Evolutionary conservation across 768 basidiomycete species (phyloP).

Genomic region (Rhizopogon vesiculosus): DNA sequence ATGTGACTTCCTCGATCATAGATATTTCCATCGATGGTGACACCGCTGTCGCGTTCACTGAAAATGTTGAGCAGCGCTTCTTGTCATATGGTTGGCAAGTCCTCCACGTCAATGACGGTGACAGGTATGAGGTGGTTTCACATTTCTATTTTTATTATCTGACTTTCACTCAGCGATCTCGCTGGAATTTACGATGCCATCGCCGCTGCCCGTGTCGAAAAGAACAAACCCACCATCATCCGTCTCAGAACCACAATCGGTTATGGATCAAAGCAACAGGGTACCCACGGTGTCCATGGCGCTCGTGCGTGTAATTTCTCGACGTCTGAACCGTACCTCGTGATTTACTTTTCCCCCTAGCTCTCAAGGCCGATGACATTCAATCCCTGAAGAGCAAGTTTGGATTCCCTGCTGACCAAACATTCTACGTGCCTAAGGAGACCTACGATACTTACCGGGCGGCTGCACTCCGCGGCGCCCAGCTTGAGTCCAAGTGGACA

Average conservation of each 20-base stretch:
- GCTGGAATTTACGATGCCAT: slow-evolving; percentile 75
- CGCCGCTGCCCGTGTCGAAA: slow-evolving; percentile 68
- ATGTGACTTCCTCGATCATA: slow-evolving; percentile 22
- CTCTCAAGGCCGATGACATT: slow-evolving; percentile 92
- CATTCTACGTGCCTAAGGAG: slow-evolving; percentile 73
- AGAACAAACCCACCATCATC: slow-evolving; percentile 83
- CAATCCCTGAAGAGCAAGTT: slow-evolving; percentile 77
- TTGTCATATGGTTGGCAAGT: slow-evolving; percentile 93
- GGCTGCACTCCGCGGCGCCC: slow-evolving; percentile 67
- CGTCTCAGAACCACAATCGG: slow-evolving; percentile 88
- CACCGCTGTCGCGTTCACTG: slow-evolving; percentile 90
- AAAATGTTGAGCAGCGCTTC: slow-evolving; percentile 87
- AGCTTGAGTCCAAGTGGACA: slow-evolving; percentile 73
- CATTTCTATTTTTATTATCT: slow-evolving; percentile 1
- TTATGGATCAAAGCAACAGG: slow-evolving; percentile 88
- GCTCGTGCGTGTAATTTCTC: slow-evolving; percentile 57
- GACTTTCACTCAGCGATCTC: slow-evolving; percentile 54
- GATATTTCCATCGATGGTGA: slow-evolving; percentile 97
- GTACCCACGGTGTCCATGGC: slow-evolving; percentile 93
- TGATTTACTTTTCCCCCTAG: slow-evolving; percentile 32
- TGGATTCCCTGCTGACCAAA: slow-evolving; percentile 72
- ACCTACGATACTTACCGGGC: slow-evolving; percentile 65
- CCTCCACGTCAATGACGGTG: slow-evolving; percentile 76
- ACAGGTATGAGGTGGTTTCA: slow-evolving; percentile 43
- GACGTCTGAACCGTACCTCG: not conserved